Evolutionary conservation across 1,284 basidiomycete genomes (phyloP).

Genomic region (Cutaneotrichosporon cavernicola): DNA sequence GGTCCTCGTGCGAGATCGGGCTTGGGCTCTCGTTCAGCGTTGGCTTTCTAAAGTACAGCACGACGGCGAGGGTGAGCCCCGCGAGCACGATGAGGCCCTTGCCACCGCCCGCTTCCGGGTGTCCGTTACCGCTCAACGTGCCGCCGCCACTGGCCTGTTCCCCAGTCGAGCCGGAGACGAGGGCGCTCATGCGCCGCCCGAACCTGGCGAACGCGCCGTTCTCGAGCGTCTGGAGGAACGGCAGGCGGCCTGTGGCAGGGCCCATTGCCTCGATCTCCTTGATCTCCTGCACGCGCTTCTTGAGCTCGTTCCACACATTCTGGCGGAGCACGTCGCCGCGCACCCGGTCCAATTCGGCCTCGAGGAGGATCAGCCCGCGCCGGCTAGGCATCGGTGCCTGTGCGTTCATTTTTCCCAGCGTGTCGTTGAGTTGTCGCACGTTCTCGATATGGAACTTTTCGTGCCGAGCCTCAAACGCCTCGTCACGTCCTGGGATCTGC

Average conservation of each 20-base stretch:
- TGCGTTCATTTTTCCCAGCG: conserved; percentile 75
- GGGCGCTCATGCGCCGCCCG: conserved; percentile 4
- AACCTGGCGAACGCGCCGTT: conserved; percentile 6
- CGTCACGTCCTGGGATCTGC: conserved; percentile 62
- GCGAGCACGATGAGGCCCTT: conserved; percentile 31
- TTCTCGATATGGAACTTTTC: conserved; percentile 67
- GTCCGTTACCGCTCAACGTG: conserved; percentile 10
- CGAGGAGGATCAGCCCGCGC: conserved; percentile 60
- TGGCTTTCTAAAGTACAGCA: conserved; percentile 34
- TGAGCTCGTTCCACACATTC: conserved; percentile 42
- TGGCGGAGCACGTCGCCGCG: conserved; percentile 57
- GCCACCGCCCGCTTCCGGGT: conserved; percentile 23
- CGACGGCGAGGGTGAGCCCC: conserved; percentile 30
- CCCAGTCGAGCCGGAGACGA: conserved; percentile 18
- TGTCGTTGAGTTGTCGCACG: conserved; percentile 67
- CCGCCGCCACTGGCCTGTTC: neutral
- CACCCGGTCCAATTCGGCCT: conserved; percentile 62
- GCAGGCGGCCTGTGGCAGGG: neutral
- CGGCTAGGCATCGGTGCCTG: conserved; percentile 73
- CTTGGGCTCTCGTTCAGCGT: conserved; percentile 28
- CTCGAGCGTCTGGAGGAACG: conserved; percentile 11
- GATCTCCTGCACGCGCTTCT: conserved; percentile 26
- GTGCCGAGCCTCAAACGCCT: conserved; percentile 72
- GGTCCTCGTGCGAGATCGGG: conserved; percentile 5
- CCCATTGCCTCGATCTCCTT: conserved; percentile 6